Conservation (phyloP, 768 basidiomycete genomes). For the Gymnopilus dilepis region DNA sequence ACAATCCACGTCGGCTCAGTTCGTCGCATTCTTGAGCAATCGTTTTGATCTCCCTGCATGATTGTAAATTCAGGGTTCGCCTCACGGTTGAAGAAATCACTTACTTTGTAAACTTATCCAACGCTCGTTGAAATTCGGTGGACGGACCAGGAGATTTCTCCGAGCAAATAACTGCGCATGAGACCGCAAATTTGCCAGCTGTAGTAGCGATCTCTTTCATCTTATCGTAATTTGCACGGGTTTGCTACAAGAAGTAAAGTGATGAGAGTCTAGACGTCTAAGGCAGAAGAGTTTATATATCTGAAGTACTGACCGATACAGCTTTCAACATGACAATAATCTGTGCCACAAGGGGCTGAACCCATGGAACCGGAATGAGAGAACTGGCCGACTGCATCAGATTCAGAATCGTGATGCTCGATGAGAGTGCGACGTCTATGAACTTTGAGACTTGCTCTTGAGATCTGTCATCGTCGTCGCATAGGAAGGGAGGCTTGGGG, state of each 20-base stretch:
- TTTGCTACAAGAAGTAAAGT: neutral
- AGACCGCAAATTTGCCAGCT: conserved; percentile 1
- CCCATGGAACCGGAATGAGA: neutral
- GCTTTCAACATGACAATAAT: neutral
- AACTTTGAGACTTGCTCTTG: neutral
- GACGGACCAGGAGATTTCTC: neutral
- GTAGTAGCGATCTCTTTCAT: conserved; percentile 3
- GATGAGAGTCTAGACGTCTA: no score
- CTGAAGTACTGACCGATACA: neutral
- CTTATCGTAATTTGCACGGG: conserved; percentile 3
- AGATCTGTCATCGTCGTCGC: neutral
- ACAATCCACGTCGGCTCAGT: neutral
- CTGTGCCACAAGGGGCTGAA: conserved; percentile 1
- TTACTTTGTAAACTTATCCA: neutral
- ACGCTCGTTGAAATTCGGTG: neutral
- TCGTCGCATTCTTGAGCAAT: neutral
- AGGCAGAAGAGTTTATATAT: no score
- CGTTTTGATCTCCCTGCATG: neutral
- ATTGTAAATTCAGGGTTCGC: neutral
- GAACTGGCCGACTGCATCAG: neutral
- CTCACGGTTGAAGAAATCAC: neutral
- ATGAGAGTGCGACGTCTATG: neutral
- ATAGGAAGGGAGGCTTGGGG: neutral
- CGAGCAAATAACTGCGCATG: neutral
- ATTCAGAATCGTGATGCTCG: neutral